A percentile compares a stretch with the other conserved stretches of the same genome.
phyloP scores from a whole-genome alignment of 306 rosid species.

The Rubus parviflorus region DNA sequence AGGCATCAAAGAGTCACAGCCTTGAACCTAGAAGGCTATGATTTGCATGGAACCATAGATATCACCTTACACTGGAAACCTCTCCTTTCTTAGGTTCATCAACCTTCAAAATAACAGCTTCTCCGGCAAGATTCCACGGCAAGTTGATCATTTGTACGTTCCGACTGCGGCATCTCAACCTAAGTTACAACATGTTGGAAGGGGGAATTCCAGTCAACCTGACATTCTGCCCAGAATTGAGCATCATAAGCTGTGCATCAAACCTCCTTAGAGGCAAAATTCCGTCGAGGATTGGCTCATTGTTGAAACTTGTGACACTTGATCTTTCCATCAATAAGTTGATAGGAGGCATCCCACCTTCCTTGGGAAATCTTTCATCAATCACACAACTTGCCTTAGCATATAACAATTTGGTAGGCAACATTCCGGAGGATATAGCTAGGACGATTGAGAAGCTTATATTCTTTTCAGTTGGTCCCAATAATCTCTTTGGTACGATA shows the following conservation, averaged over 20 bases:
- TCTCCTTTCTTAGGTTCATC: slow-evolving; percentile 14
- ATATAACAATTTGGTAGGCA: neutral
- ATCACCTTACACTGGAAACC: neutral
- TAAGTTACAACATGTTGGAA: neutral
- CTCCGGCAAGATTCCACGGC: neutral
- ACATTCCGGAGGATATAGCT: no score
- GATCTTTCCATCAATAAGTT: neutral
- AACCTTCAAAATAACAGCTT: slow-evolving; percentile 4
- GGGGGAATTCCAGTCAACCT: slow-evolving; percentile 2
- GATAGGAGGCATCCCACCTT: neutral
- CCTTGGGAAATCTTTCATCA: neutral
- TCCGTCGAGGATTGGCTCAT: neutral
- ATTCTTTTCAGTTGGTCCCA: no score
- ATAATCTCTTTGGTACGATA: neutral
- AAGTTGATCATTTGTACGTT: neutral
- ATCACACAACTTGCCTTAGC: neutral
- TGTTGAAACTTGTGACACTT: neutral
- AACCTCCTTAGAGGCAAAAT: neutral
- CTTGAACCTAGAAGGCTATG: neutral
- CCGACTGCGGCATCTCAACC: neutral
- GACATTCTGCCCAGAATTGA: neutral
- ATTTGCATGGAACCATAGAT: neutral
- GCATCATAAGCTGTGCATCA: neutral
- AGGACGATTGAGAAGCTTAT: no score
- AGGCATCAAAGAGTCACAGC: neutral